These are phyloP conservation scores for Monosporozyma unispora DNA, from an alignment of 805 yeast genomes.

Conservation along the genomic window DNA sequence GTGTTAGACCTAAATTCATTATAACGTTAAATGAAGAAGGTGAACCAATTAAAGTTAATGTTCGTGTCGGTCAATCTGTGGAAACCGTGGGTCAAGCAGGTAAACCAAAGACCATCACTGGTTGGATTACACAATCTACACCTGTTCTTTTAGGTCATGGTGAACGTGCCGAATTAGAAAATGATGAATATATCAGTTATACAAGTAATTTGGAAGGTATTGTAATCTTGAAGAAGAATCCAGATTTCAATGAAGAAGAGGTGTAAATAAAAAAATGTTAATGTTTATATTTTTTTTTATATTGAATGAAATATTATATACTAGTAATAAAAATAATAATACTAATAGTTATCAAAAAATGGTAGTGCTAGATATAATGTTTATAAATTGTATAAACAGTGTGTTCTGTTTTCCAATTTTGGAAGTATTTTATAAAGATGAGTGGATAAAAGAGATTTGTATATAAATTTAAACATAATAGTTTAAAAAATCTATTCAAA, in stretches of 20 bases:
- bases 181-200: slow-evolving; percentile 76
- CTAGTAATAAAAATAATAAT: no score
- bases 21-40: slow-evolving; percentile 87
- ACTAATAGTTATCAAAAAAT: no score
- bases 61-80: slow-evolving; percentile 97
- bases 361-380: no score
- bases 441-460: no score
- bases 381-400: no score
- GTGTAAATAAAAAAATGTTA: slow-evolving; percentile 1
- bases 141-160: slow-evolving; percentile 91
- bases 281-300: no score
- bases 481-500: slow-evolving; percentile 43
- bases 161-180: slow-evolving; percentile 92
- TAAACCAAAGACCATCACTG: slow-evolving; percentile 96
- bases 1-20: slow-evolving; percentile 87
- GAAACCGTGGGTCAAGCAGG: slow-evolving; percentile 99
- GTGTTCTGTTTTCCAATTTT: no score
- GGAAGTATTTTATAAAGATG: background rate
- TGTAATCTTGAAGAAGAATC: slow-evolving; percentile 85
- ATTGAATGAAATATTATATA: no score
- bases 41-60: slow-evolving; percentile 89
- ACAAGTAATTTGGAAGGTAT: slow-evolving; percentile 83
- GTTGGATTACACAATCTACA: slow-evolving; percentile 98
- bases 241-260: slow-evolving; percentile 65
- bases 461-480: no score